Base-by-base conservation (phyloP, 164 flowering plant species). In the Annona squamosa region DNA sequence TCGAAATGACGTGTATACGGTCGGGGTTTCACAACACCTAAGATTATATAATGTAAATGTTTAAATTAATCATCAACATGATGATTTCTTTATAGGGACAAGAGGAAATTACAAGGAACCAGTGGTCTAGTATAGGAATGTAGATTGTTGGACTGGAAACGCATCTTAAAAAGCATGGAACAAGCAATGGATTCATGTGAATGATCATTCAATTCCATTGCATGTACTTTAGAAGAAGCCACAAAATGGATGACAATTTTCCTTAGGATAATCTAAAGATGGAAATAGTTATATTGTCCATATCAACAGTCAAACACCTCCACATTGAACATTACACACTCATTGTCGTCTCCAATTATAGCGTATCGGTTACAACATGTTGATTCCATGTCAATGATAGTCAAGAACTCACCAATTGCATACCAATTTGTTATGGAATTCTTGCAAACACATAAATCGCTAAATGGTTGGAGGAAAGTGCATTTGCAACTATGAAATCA, bases 251-350 rank as follows among this genome's bases (percentile, higher is more conserved):
- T 46, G 57, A 19, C 4, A 68, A 68, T 68, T 1, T 2, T 3
- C 43, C 45, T 7, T 13, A 37, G 68, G 41, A 65, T 26, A 67
- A 95, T 98, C 99, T 95, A 97, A 17, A 95, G 83, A 85, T 86
- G 90, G 44, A 75, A 82, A 89, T 98, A 91, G 65, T 26, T 26
- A 95, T 83, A 63, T 95, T 95, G 84, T 87, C 76, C 97, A 96
- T 93, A 74, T 96, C 99, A 52, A 96, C 88, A 48, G 99, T 96
- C 97, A 97, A 79, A 96, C 92, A 62, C 99, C 99, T 80, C 81
- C 77, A 73, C 99, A 93, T 42, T 87, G 86, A 78, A 96, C 89
- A 83, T 96, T 93, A 80, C 97, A 90, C 69, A 93, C 89, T 4
- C 77, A 80, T 46, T 81, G 81, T 64, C 97, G 82, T 78, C 79